Conservation (phyloP, 2,329 filamentous ascomycete species). For the Arachnomyces sp. region DNA sequence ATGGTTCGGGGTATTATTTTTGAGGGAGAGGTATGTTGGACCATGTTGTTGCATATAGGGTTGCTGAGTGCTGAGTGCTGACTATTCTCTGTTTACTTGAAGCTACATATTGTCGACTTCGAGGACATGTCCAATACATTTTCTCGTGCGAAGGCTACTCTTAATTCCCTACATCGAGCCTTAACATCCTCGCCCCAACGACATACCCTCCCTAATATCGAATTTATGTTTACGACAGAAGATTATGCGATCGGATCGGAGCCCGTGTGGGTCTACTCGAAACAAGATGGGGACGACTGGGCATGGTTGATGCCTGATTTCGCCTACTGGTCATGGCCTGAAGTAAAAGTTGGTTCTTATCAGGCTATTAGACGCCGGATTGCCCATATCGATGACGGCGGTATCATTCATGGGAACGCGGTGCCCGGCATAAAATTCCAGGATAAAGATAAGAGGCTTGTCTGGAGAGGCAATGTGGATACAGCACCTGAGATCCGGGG, state of each 20-base stretch:
- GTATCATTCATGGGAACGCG: slow-evolving; percentile 14
- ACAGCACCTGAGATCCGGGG: slow-evolving; percentile 32
- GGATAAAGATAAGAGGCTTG: slow-evolving; percentile 38
- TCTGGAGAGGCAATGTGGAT: slow-evolving; percentile 41
- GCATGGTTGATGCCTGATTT: slow-evolving; percentile 48
- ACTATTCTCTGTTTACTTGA: neutral
- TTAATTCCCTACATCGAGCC: slow-evolving; percentile 42
- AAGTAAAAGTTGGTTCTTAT: slow-evolving; percentile 38
- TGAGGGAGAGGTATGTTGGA: slow-evolving; percentile 27
- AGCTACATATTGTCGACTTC: slow-evolving; percentile 32
- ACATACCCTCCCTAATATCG: slow-evolving; percentile 38
- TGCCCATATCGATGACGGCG: slow-evolving; percentile 28
- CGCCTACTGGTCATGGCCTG: slow-evolving; percentile 47
- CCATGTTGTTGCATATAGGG: neutral
- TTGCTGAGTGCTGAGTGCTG: neutral
- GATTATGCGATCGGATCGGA: slow-evolving; percentile 31
- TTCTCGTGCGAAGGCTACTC: slow-evolving; percentile 33
- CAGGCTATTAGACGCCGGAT: slow-evolving; percentile 34
- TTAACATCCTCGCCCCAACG: slow-evolving; percentile 33
- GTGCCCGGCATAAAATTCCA: slow-evolving; percentile 18
- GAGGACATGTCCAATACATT: slow-evolving; percentile 26
- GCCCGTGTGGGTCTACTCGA: slow-evolving; percentile 39
- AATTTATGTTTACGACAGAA: slow-evolving; percentile 42
- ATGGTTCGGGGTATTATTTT: slow-evolving; percentile 31
- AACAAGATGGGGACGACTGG: slow-evolving; percentile 28